Base-by-base conservation (phyloP, 2,329 filamentous ascomycete genomes). In the Aschersonia sp. region DNA sequence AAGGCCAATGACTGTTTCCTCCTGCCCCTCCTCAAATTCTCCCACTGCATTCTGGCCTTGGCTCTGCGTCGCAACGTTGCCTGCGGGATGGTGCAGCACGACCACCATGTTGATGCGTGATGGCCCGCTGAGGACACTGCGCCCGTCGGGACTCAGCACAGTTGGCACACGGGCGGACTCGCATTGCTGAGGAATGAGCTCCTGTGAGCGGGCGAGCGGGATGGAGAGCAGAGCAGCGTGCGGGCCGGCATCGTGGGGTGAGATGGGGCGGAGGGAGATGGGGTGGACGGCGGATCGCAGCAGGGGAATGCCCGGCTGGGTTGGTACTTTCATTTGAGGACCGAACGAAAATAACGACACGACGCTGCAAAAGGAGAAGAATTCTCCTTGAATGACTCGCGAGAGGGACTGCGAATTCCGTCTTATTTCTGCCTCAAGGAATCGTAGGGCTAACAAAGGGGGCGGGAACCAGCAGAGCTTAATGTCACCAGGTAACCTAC, bases 31-130 rank as follows among this genome's bases (percentile, higher is more conserved):
- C 5, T 42, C 47, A 22, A 4, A 9, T 22, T 22, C 22, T 22
- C 22, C 22, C 22, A 22, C 4, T 22, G 22, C 22, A 4, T 22
- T 22, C 22, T 22, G 22, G 22, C 22, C 22, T 4, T 22, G 22
- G 22, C 22, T 22, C 22, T 22, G 22, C 22, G 22, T 22, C 22
- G 22, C 4, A 22, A 22, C 22, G 22, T 22, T 22, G 22, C 22
- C 22, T 22, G 22, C 22, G 22, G 22, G 22, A 22, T 4, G 35
- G 10, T 29, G 41, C 12, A 55, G 51, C 32, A 55, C 54, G 4
- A 60, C 22, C 11, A 52, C 47, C 49, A 60, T 52, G 49, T 60
- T 59, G 22, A 60, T 52, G 30, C 58, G 49, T 31, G 49, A 44
- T 10, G 58, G 58, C 8, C 57, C 57, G 43, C 56, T 52, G 32